These are phyloP conservation scores for Corymbia calophylla DNA, from an alignment of 441 rosid genomes.

Conservation along the genomic window DNA sequence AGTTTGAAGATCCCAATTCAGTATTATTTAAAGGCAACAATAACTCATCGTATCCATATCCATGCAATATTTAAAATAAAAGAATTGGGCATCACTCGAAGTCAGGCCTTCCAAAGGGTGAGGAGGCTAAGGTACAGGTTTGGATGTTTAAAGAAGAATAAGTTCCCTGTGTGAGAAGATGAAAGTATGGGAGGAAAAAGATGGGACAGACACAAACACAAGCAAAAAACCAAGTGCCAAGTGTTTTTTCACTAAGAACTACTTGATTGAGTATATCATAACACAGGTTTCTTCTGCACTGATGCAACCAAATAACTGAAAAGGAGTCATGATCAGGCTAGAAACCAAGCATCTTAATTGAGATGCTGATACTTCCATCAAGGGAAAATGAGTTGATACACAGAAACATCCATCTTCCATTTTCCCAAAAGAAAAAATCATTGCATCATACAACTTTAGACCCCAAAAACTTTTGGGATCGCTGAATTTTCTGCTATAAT, in stretches of 20 bases:
- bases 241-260: background rate
- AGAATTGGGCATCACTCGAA: background rate
- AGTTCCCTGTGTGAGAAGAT: background rate
- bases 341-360: background rate
- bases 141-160: background rate
- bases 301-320: background rate
- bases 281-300: background rate
- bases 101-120: background rate
- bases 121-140: background rate
- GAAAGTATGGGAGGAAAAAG: background rate
- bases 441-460: background rate
- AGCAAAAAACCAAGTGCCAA: background rate
- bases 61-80: background rate
- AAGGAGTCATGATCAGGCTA: background rate
- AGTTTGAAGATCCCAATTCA: background rate
- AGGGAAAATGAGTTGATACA: background rate
- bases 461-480: background rate
- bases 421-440: background rate
- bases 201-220: background rate
- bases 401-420: background rate
- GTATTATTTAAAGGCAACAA: background rate
- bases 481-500: background rate
- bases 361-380: background rate
- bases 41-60: background rate
- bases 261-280: background rate